Percentiles rank a stretch among this genome's conserved stretches.
These are phyloP conservation scores for Hypomyces rosellus DNA, from an alignment of 2,329 filamentous ascomycete genomes.

Conservation along the genomic window DNA sequence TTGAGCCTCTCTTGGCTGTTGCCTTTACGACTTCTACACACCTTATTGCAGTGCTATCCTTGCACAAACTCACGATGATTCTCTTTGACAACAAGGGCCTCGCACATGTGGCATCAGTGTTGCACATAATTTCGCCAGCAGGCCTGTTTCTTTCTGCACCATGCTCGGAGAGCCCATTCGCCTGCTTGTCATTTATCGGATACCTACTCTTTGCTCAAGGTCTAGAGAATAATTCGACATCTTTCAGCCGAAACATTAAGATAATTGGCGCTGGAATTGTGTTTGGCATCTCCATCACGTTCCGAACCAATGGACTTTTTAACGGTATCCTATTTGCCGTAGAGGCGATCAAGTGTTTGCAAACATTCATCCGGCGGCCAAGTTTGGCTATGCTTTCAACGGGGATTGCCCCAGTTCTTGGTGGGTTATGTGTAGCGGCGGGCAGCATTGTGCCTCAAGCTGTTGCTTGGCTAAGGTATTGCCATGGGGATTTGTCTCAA, in stretches of 20 bases:
- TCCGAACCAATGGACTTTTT: conserved; percentile 82
- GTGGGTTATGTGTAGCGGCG: conserved; percentile 60
- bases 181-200: conserved; percentile 69
- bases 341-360: conserved; percentile 41
- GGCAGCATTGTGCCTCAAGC: conserved; percentile 69
- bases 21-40: conserved; percentile 68
- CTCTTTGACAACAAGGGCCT: conserved; percentile 48
- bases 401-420: conserved; percentile 53
- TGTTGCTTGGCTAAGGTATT: conserved; percentile 69
- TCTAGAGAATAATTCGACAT: conserved; percentile 20
- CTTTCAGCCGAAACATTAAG: conserved; percentile 36
- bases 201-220: conserved; percentile 60
- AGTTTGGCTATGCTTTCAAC: conserved; percentile 40
- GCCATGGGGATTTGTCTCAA: conserved; percentile 29
- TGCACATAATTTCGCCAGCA: conserved; percentile 82
- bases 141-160: conserved; percentile 86
- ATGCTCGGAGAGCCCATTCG: conserved; percentile 75
- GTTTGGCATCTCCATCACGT: conserved; percentile 66
- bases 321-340: conserved; percentile 71
- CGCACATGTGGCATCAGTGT: conserved; percentile 60
- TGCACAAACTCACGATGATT: conserved; percentile 59
- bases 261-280: conserved; percentile 57
- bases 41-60: conserved; percentile 63
- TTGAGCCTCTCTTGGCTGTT: conserved; percentile 53
- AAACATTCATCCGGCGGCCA: conserved; percentile 19